Base-by-base conservation (phyloP, 495 filamentous ascomycete genomes). In the Penicillium canescens region DNA sequence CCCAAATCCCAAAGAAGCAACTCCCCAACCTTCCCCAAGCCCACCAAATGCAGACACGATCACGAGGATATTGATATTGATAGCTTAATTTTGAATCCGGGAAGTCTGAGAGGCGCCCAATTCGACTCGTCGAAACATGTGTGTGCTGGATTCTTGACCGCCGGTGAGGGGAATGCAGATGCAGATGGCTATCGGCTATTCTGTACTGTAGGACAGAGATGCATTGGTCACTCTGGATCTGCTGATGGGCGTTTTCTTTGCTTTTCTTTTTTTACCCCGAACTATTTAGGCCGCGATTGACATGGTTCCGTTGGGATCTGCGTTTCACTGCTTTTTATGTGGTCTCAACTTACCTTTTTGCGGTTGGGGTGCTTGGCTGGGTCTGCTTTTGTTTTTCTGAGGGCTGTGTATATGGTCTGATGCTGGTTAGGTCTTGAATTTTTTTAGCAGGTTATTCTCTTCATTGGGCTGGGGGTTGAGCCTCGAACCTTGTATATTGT, bases 101-200 rank as follows among this genome's bases (percentile, higher is more conserved):
- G 26, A 6, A 10, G 13, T 36, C 37, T 23, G 48, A 35, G 28
- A 40, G 48, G 48, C 48, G 31, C 16, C 28, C 26, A 18, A 42
- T 16, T 51, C 48, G 48, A 42, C 24, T 16, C 48, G 12, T 51
- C 39, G 28, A 51, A 38, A 35, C 46, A 50, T 11, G 20, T 42
- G 26, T 42, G 38, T 42, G 48, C 38, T 50, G 48, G 48, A 51
- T 13, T 35, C 26, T 51, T 51, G 48, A 51, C 48, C 48, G 48
- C 48, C 34, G 47, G 7, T 24, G 47, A 34, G 47, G 47, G 48
- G 44, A 35, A 36, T 33, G 12, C 24, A 10, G 14, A 39, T 48
- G 45, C 46, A 40, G 20, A 28, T 31, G 21, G 35, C 9, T 13
- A 39, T 40, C 46, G 21, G 21, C 23, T 49, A 39, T 39, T 39